A percentile compares a stretch with the other conserved stretches of the same genome.
Evolutionary conservation across 2,329 filamentous ascomycete genomes (phyloP).

Genomic region (Biscogniauxia sp.): DNA sequence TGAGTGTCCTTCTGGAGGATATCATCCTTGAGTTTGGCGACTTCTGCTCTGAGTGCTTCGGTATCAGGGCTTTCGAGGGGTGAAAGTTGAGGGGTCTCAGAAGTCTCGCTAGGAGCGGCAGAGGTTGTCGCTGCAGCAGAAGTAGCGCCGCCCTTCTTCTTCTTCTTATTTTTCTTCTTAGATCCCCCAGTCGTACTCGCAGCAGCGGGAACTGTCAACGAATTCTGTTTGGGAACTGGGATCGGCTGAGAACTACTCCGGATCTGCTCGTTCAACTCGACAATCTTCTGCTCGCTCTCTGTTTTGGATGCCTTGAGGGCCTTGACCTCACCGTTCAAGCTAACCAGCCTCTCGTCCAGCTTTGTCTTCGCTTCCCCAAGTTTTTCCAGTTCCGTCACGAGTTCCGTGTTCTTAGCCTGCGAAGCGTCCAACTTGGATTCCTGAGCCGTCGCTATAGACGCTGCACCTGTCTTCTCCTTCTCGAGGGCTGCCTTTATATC

Average conservation of each 20-base stretch:
- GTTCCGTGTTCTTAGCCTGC: slow-evolving; percentile 22
- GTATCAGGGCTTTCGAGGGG: slow-evolving; percentile 29
- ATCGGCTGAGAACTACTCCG: slow-evolving; percentile 15
- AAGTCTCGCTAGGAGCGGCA: slow-evolving; percentile 35
- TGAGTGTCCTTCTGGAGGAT: slow-evolving; percentile 65
- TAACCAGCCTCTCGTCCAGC: slow-evolving; percentile 40
- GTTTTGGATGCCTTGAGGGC: slow-evolving; percentile 37
- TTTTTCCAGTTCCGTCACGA: slow-evolving; percentile 36
- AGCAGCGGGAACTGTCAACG: slow-evolving; percentile 27
- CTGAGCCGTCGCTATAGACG: slow-evolving; percentile 22
- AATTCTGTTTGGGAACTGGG: slow-evolving; percentile 19
- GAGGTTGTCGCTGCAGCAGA: slow-evolving; percentile 40
- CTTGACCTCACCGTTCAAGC: slow-evolving; percentile 46
- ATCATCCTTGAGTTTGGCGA: slow-evolving; percentile 50
- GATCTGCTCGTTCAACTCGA: slow-evolving; percentile 40
- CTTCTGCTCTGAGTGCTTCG: slow-evolving; percentile 46
- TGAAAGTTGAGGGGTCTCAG: slow-evolving; percentile 35
- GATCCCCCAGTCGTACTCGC: slow-evolving; percentile 31
- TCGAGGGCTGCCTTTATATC: slow-evolving; percentile 40
- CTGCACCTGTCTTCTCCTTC: slow-evolving; percentile 24
- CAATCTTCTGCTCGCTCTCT: slow-evolving; percentile 41
- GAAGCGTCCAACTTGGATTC: slow-evolving; percentile 29
- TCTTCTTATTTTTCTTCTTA: slow-evolving; percentile 83
- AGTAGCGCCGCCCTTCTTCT: slow-evolving; percentile 72
- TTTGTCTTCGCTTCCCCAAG: slow-evolving; percentile 36